phyloP scores from a whole-genome alignment of 768 basidiomycete genomes.

The Tulasnella sp. region DNA sequence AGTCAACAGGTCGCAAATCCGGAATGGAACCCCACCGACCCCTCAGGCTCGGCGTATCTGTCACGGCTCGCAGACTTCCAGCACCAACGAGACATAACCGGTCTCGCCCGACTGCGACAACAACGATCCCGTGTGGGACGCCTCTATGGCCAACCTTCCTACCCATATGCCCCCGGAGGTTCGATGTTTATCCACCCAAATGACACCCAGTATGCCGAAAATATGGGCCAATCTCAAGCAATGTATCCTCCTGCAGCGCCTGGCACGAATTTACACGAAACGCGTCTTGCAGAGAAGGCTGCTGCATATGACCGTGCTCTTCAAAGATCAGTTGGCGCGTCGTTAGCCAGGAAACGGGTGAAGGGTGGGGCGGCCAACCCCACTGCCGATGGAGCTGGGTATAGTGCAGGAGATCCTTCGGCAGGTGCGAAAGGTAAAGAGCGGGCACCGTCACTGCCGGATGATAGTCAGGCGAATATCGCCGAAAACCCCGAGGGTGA shows the following conservation, averaged over 20 bases:
- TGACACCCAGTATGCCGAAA: constrained; percentile 27
- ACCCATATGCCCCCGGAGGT: background rate
- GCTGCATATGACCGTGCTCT: constrained; percentile 67
- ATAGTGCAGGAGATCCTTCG: background rate
- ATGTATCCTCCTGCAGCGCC: too few species aligned
- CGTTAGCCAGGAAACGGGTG: constrained; percentile 17
- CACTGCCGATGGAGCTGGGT: background rate
- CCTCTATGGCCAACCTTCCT: background rate
- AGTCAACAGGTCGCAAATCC: constrained; percentile 68
- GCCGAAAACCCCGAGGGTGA: constrained; percentile 35
- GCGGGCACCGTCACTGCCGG: background rate
- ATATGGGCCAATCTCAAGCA: constrained; percentile 21
- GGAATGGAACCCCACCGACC: constrained; percentile 88
- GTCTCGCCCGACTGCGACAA: background rate
- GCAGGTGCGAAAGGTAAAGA: background rate
- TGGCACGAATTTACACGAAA: constrained; percentile 25
- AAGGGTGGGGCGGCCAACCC: too few species aligned
- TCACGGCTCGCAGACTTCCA: constrained; percentile 55
- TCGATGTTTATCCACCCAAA: constrained; percentile 9
- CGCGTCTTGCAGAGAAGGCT: constrained; percentile 38
- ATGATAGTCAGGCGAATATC: constrained; percentile 14
- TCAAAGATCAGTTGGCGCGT: constrained; percentile 21
- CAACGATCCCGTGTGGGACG: background rate
- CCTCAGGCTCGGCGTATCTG: constrained; percentile 81
- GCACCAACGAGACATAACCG: background rate